These are phyloP conservation scores for Trametes villosa DNA, from an alignment of 768 basidiomycete genomes.

Conservation along the genomic window DNA sequence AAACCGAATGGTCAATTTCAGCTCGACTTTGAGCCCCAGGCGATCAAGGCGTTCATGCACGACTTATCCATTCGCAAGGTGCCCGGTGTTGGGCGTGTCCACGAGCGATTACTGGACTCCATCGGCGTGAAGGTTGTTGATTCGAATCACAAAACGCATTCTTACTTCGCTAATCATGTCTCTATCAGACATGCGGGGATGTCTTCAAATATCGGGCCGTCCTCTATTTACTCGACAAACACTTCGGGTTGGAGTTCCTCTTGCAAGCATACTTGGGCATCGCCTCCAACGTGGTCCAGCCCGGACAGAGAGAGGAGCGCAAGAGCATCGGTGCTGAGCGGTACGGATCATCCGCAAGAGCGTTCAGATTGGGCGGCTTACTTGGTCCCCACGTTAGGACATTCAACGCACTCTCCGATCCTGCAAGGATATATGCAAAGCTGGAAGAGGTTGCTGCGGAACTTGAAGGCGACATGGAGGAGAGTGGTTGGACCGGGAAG, in stretches of 20 bases:
- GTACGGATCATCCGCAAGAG: slow-evolving; percentile 41
- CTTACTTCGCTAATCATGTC: background rate
- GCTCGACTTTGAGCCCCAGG: slow-evolving; percentile 64
- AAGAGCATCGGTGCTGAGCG: slow-evolving; percentile 94
- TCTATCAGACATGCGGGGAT: slow-evolving; percentile 84
- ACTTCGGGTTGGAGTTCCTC: slow-evolving; percentile 78
- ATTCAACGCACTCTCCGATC: slow-evolving; percentile 69
- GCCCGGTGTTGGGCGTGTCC: slow-evolving; percentile 89
- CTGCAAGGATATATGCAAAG: slow-evolving; percentile 70
- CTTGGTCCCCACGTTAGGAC: slow-evolving; percentile 54
- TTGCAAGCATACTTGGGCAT: slow-evolving; percentile 86
- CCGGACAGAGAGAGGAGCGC: slow-evolving; percentile 75
- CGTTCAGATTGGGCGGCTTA: background rate
- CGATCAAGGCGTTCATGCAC: slow-evolving; percentile 77
- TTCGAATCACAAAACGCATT: background rate
- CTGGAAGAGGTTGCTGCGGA: slow-evolving; percentile 82
- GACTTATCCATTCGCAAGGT: slow-evolving; percentile 85
- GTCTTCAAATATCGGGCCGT: slow-evolving; percentile 76
- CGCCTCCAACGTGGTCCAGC: slow-evolving; percentile 79
- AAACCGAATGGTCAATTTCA: slow-evolving; percentile 94
- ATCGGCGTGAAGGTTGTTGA: slow-evolving; percentile 90
- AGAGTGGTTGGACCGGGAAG: slow-evolving; percentile 82
- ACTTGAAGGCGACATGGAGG: slow-evolving; percentile 78
- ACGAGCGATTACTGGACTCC: slow-evolving; percentile 84
- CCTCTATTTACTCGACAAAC: slow-evolving; percentile 84